Base-by-base conservation (phyloP, 2,329 filamentous ascomycete species). In the Tolypocladium nubicola region DNA sequence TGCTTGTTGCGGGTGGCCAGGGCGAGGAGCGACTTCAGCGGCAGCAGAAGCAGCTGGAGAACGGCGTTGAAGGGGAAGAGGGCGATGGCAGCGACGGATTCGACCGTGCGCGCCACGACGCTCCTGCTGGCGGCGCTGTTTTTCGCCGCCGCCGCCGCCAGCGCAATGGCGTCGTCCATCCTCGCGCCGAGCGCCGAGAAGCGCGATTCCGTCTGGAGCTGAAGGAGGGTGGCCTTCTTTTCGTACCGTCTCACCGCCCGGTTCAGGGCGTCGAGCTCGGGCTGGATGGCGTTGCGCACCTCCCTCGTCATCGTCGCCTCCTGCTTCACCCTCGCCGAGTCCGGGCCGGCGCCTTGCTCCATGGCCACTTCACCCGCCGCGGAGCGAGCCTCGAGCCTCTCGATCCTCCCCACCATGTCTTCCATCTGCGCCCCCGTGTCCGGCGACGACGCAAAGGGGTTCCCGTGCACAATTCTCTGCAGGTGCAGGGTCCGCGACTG, bases 221-320 rank as follows among this genome's bases (percentile, higher is more conserved):
- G 81, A 35, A 91, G 81, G 9, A 92, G 77, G 0, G 87, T 87
- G 5, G 88, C 85, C 65, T 91, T 89, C 74, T 96, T 97, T 74
- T 97, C 93, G 65, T 96, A 96, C 40, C 90, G 85, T 23, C 93
- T 83, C 50, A 97, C 88, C 4, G 93, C 92, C 53, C 93, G 86
- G 64, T 91, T 94, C 38, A 97, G 76, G 0, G 90, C 89, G 65
- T 97, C 92, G 7, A 97, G 79, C 59, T 97, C 90, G 0, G 90
- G 87, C 62, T 91, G 88, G 13, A 93, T 77, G 35, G 77, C 75
- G 59, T 82, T 83, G 47, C 84, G 81, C 14, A 89, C 78, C 58
- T 89, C 85, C 6, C 75, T 77, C 52, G 77, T 73, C 41, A 81
- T 69, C 3, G 70, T 73, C 7, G 75, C 69, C 60, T 76, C 69